Evolutionary conservation across 257 asterid genomes (phyloP).

Genomic region (Coffea canephora): DNA sequence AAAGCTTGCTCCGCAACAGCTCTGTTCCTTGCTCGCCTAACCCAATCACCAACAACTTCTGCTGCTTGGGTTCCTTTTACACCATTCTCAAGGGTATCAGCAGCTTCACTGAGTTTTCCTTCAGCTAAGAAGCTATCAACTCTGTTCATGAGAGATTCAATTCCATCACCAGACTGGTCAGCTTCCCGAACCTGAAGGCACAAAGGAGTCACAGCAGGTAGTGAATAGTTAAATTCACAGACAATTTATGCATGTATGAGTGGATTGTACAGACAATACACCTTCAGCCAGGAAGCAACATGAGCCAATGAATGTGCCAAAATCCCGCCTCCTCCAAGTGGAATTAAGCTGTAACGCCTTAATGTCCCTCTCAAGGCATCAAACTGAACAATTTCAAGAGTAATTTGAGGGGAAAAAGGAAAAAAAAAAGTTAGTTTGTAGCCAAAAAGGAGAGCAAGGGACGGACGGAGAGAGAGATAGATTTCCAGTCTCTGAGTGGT

Average conservation of each 20-base stretch:
- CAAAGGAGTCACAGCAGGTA: background rate
- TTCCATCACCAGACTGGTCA: constrained; percentile 80
- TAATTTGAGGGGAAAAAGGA: background rate
- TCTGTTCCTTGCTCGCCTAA: constrained; percentile 63
- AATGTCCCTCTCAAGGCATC: constrained; percentile 77
- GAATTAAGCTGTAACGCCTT: constrained; percentile 82
- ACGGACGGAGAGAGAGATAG: too few species aligned
- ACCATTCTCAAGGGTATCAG: constrained; percentile 77
- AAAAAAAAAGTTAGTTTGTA: background rate
- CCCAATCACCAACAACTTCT: constrained; percentile 71
- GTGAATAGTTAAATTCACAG: background rate
- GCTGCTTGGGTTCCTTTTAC: constrained; percentile 79
- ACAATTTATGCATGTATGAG: background rate
- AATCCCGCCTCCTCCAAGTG: constrained; percentile 89
- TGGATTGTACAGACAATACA: constrained; percentile 19
- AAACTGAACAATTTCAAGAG: constrained; percentile 42
- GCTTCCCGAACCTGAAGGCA: constrained; percentile 63
- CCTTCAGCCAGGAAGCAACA: constrained; percentile 84
- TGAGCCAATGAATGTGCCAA: constrained; percentile 81
- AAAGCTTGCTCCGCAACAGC: constrained; percentile 85
- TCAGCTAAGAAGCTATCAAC: constrained; percentile 73
- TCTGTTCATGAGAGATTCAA: constrained; percentile 76
- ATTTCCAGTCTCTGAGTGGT: background rate
- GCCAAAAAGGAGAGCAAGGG: background rate
- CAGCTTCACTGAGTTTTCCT: constrained; percentile 82